Percentiles rank a stretch among this genome's conserved stretches.
Evolutionary conservation across 2,329 filamentous ascomycete species (phyloP).

Genomic region (Paradendryphiella salina): DNA sequence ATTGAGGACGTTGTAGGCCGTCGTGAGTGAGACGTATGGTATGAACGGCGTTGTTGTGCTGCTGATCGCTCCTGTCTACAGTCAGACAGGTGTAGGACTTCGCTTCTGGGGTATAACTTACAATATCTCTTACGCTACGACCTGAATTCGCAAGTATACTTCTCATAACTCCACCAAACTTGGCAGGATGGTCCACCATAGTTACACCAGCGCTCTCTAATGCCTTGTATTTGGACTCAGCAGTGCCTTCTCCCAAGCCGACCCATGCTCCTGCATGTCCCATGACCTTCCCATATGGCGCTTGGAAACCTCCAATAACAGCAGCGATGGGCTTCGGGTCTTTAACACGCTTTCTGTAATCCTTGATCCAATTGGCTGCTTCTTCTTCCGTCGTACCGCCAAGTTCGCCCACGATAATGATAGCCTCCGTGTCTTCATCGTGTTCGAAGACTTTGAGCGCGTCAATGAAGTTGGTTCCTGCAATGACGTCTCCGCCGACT

Average conservation of each 20-base stretch:
- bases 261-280: conserved; percentile 78
- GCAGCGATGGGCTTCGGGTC: conserved; percentile 76
- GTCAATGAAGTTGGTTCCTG: conserved; percentile 74
- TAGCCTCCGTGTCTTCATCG: conserved; percentile 70
- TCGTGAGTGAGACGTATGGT: conserved; percentile 44
- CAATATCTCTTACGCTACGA: conserved; percentile 47
- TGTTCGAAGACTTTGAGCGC: conserved; percentile 67
- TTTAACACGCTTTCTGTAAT: conserved; percentile 61
- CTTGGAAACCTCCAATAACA: conserved; percentile 67
- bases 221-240: conserved; percentile 66
- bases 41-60: conserved; percentile 55
- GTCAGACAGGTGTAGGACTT: neutral
- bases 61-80: conserved; percentile 38
- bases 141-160: conserved; percentile 56
- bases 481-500: conserved; percentile 75
- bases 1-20: conserved; percentile 17
- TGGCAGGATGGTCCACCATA: conserved; percentile 75
- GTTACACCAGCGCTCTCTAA: conserved; percentile 68
- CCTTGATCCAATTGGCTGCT: conserved; percentile 72
- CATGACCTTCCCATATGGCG: conserved; percentile 69
- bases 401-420: conserved; percentile 73
- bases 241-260: conserved; percentile 66
- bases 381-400: conserved; percentile 71
- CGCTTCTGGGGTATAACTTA: conserved; percentile 18
- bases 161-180: conserved; percentile 71